Evolutionary conservation across 257 asterid species (phyloP), one percentile per base, ranked within the genome.

Genomic region (Eucommia ulmoides): DNA sequence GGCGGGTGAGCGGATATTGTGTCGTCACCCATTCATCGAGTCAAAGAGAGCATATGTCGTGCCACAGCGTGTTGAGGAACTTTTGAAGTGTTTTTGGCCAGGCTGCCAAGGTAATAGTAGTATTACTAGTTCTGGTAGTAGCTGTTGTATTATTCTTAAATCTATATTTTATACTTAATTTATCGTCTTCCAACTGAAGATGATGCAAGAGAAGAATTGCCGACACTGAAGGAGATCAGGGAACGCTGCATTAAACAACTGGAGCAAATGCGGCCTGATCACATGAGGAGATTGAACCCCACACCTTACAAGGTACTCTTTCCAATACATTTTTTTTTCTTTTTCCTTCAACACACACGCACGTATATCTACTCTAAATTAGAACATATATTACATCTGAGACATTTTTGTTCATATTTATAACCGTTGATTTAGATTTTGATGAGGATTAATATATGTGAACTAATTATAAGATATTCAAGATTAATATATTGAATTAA

Each of bases 281-380:
- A 91, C 78, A 86, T 91, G 99, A 74, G 99, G 67, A 73, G 92
- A 78, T 66, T 91, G 80, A 86, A 91, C 75, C 99, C 96, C 7
- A 91, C 99, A 22, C 94, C 99, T 42, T 91, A 91, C 82, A 91
- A 91, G 98, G 96, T 85, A 76, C 46, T 17, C 19, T 42, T 29
- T n/a, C n/a, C 3, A 35, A 35, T 35, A 4, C 44, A 35, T 35
- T 11, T 35, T 6, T 14, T 29, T 8, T 35, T 35, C n/a, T n/a
- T n/a, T n/a, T n/a, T n/a, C n/a, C n/a, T n/a, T n/a, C n/a, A n/a
- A n/a, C n/a, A n/a, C n/a, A n/a, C n/a, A n/a, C n/a, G n/a, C n/a
- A n/a, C n/a, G n/a, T n/a, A n/a, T n/a, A n/a, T n/a, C n/a, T n/a
- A n/a, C n/a, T n/a, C n/a, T n/a, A n/a, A n/a, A n/a, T n/a, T n/a